Base-by-base conservation (phyloP, 2,329 filamentous ascomycete species). In the Pyrenochaeta sp. region DNA sequence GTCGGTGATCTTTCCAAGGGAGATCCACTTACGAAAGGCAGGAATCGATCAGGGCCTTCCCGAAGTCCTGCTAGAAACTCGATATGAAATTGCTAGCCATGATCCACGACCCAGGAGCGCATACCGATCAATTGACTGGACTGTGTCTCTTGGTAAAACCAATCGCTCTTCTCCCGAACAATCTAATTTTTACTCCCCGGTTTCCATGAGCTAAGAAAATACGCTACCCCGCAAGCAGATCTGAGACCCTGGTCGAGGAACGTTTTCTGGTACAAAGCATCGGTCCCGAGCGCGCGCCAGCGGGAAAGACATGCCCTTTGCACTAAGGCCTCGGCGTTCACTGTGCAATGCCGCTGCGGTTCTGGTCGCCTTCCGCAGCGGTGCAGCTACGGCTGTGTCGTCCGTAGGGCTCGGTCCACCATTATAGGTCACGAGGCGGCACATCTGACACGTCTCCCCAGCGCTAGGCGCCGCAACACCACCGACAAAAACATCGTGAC, bases 191-290 rank as follows among this genome's bases (percentile, higher is more conserved):
- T 30, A 34, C 40, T 50, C 44, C 49, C 48, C 50, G 39, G 54
- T 61, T 58, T 61, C 46, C 50, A 48, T 60, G 41, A 62, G 56
- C 63, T 63, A 68, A 64, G 24, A 54, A 55, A 24, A 48, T 54
- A 51, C 49, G 56, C 55, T 69, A 67, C 67, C 67, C 67, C 65
- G 65, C 67, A 65, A 60, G 63, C 59, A 60, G 32, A 54, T 54
- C 49, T 50, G 48, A 27, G 38, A 54, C 59, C 61, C 58, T 56
- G 44, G 37, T 39, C 39, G 21, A 28, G 35, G 31, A 36, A 44
- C 18, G 42, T 48, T 40, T 44, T 39, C 40, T 48, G 48, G 41
- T 20, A 41, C 35, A 48, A 53, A 43, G 49, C 41, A 49, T 39
- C 38, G 49, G 40, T 28, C 48, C 39, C 28, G 35, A 41, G 42